Base-by-base conservation (phyloP, 208 protist genomes). In the Leishmania mexicana region DNA sequence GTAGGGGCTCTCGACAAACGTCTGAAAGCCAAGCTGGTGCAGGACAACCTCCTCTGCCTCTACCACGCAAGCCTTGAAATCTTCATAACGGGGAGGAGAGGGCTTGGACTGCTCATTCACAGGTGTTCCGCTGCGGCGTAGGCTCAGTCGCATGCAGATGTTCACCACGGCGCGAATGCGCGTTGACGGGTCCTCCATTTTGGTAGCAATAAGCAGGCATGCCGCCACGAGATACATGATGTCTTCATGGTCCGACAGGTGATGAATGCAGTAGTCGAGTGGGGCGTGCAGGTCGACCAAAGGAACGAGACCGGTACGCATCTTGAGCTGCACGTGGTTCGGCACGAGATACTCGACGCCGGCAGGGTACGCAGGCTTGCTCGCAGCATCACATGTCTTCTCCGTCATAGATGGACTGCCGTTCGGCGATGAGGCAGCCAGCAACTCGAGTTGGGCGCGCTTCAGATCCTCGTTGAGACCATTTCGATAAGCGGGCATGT, bases 21-120 rank as follows among this genome's bases (percentile, higher is more conserved):
- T 95, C 54, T 96, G 93, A 76, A 97, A 97, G 17, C 95, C 95
- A 21, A 96, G 86, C 54, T 92, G 81, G 47, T 95, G 90, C 65
- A 96, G 71, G 10, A 97, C 81, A 0, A 94, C 65, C 54, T 93
- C 89, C 79, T 97, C 93, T 38, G 95, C 93, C 51, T 93, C 85
- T 6, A 93, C 74, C 3, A 97, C 90, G 65, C 86, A 93, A 47
- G 83, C 31, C 79, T 96, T 94, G 78, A 92, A 96, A 79, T 94
- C 88, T 31, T 94, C 89, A 79, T 94, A 94, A 35, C 77, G 81
- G 4, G 54, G 62, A 10, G 35, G 67, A 0, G 81, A 60, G 28
- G 78, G 83, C 54, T 87, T 84, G 45, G 85, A 75, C n/a, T 76
- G 72, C 60, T 89, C 86, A 47, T 86, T 80, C 0, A 85, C 81